Evolutionary conservation across 495 filamentous ascomycete species (phyloP), one percentile per base, ranked within the genome.

Genomic region (Talaromyces wortmannii): DNA sequence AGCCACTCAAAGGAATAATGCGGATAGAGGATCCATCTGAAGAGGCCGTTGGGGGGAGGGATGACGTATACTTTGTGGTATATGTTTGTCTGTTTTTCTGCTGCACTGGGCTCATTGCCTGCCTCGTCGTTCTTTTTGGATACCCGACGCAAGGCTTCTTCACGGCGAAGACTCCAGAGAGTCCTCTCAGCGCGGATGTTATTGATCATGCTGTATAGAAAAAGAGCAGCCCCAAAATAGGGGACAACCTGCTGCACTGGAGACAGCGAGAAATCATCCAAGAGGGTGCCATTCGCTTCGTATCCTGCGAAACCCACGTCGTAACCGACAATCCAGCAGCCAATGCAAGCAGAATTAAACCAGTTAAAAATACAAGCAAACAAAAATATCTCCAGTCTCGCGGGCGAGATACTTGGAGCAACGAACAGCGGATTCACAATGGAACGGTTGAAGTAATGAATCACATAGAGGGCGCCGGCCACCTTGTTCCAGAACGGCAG

Each of bases 1-100:
- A 96, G 68, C 94, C 94, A 98, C 77, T 98, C 94, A 57, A 83
- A 87, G 48, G 94, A 79, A 65, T 95, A 97, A 65, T 98, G 95
- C 56, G 94, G 91, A 72, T 87, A 95, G 52, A 97, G 78, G 63
- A 96, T 81, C 55, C 78, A 85, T 49, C 72, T 74, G 73, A 98
- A 98, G 43, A 96, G 71, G 2, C 92, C 92, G 42, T 85, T 83
- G 56, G 85, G 71, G 0, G 95, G 95, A 3, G 94, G 94, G 47
- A 98, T 82, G 70, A 87, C 84, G 66, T 98, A 98, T 53, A 95
- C 80, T 72, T 96, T 96, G n/a, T 85, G 78, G 57, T 66, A 76
- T 31, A 67, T 73, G 59, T 68, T 69, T 15, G 46, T 32, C 57
- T n/a, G 48, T 50, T 63, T 30, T 63, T 55, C 45, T 67, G 6